A percentile compares a stretch with the other conserved stretches of the same genome.
These are phyloP conservation scores for Microcyclospora pomicola DNA, from an alignment of 2,329 filamentous ascomycete genomes.

Conservation along the genomic window DNA sequence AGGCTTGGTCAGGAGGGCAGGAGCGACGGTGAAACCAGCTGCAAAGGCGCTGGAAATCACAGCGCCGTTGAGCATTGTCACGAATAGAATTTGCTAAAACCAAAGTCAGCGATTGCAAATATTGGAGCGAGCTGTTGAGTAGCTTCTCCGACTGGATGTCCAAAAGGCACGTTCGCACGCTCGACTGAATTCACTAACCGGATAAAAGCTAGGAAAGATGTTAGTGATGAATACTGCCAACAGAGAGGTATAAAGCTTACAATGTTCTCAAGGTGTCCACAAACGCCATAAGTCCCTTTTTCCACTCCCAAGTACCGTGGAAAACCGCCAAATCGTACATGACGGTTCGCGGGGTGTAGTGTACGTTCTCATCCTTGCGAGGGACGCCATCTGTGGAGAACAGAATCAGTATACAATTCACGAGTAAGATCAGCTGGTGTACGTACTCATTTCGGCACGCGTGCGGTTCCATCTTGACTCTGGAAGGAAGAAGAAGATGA, in stretches of 20 bases:
- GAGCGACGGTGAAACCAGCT: slow-evolving; percentile 4
- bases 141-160: no score
- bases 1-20: slow-evolving; percentile 5
- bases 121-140: no score
- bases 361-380: not conserved
- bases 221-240: no score
- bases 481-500: slow-evolving; percentile 8
- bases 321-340: slow-evolving; percentile 7
- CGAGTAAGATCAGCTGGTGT: not conserved
- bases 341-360: slow-evolving; percentile 5
- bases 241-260: not conserved
- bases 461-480: slow-evolving; percentile 10
- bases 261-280: slow-evolving; percentile 11
- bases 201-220: not conserved
- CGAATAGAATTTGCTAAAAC: slow-evolving; percentile 10
- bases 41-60: slow-evolving; percentile 8
- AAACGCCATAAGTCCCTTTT: slow-evolving; percentile 5
- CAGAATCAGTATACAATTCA: not conserved
- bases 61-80: slow-evolving; percentile 9
- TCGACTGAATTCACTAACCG: not conserved
- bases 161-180: no score
- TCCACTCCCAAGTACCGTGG: slow-evolving; percentile 5
- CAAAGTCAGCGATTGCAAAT: no score
- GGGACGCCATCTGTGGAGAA: not conserved
- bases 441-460: slow-evolving; percentile 2